These are phyloP conservation scores for Colletotrichum gigasporum DNA, from an alignment of 2,329 filamentous ascomycete species.

Conservation along the genomic window DNA sequence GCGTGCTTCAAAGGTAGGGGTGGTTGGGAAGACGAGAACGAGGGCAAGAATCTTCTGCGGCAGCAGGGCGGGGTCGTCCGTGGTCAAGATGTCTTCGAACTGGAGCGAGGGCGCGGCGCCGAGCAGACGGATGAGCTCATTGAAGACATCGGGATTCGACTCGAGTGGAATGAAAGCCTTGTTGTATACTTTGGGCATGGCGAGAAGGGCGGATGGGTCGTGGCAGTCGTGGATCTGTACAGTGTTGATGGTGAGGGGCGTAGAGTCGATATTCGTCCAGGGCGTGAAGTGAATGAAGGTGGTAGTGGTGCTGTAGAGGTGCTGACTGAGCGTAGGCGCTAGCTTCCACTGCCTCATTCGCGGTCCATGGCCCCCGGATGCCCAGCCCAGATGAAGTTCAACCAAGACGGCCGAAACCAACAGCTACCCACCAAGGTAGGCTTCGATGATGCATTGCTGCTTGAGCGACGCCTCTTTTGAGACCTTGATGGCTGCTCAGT, in stretches of 20 bases:
- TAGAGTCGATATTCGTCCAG: too few species aligned
- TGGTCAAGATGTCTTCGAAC: conserved; percentile 76
- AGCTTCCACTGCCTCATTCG: neutral
- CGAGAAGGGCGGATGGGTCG: neutral
- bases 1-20: conserved; percentile 65
- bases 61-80: conserved; percentile 74
- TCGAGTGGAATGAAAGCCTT: conserved; percentile 44
- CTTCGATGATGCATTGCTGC: too few species aligned
- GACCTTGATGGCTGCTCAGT: too few species aligned
- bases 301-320: neutral
- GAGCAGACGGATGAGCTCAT: conserved; percentile 68
- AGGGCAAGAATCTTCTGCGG: conserved; percentile 67
- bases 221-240: neutral
- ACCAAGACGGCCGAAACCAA: neutral
- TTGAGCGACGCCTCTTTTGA: too few species aligned
- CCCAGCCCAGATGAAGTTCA: too few species aligned
- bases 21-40: conserved; percentile 75
- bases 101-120: conserved; percentile 66
- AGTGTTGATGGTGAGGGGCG: too few species aligned
- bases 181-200: conserved; percentile 23
- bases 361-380: too few species aligned
- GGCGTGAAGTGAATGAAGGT: too few species aligned
- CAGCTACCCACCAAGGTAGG: neutral
- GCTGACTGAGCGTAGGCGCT: conserved; percentile 17
- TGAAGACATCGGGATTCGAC: conserved; percentile 74